These are phyloP conservation scores for Coniochaeta hoffmannii DNA, from an alignment of 2,329 filamentous ascomycete species.

Conservation along the genomic window DNA sequence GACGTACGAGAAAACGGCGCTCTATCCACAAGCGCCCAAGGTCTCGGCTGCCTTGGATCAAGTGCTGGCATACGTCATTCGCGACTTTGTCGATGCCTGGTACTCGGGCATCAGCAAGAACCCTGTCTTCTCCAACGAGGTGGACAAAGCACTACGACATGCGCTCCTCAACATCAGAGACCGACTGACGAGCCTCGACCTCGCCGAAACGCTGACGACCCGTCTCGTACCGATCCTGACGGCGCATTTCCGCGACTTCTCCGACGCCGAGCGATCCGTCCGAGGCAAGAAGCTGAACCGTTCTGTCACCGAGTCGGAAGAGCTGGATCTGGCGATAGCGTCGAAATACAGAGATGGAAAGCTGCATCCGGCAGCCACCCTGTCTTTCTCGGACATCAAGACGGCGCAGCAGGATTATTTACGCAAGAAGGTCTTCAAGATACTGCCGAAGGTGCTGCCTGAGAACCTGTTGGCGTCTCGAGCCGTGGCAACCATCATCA, in stretches of 20 bases:
- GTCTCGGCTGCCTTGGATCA: constrained; percentile 76
- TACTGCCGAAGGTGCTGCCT: constrained; percentile 67
- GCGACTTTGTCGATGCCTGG: constrained; percentile 85
- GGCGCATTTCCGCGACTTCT: constrained; percentile 81
- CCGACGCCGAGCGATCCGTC: constrained; percentile 80
- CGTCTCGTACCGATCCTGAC: constrained; percentile 84
- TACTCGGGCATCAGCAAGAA: constrained; percentile 79
- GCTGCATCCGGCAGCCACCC: constrained; percentile 75
- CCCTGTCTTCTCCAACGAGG: constrained; percentile 74
- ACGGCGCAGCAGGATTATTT: constrained; percentile 83
- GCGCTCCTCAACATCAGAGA: constrained; percentile 66
- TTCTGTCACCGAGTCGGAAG: constrained; percentile 90
- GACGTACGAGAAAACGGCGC: constrained; percentile 57
- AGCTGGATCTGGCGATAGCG: constrained; percentile 93
- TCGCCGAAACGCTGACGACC: constrained; percentile 76
- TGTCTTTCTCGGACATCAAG: constrained; percentile 79
- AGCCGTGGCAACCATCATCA: constrained; percentile 70
- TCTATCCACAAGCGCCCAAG: constrained; percentile 69
- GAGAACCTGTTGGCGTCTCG: constrained; percentile 68
- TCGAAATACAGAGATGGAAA: constrained; percentile 84
- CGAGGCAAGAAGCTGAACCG: constrained; percentile 82
- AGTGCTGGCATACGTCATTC: constrained; percentile 66
- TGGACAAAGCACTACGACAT: constrained; percentile 71
- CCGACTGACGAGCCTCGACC: constrained; percentile 65
- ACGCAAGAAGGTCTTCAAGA: constrained; percentile 58